Percentiles rank a stretch among this genome's conserved stretches.
phyloP scores from a whole-genome alignment of 208 protist species.

The Wallacemonas collosoma region DNA sequence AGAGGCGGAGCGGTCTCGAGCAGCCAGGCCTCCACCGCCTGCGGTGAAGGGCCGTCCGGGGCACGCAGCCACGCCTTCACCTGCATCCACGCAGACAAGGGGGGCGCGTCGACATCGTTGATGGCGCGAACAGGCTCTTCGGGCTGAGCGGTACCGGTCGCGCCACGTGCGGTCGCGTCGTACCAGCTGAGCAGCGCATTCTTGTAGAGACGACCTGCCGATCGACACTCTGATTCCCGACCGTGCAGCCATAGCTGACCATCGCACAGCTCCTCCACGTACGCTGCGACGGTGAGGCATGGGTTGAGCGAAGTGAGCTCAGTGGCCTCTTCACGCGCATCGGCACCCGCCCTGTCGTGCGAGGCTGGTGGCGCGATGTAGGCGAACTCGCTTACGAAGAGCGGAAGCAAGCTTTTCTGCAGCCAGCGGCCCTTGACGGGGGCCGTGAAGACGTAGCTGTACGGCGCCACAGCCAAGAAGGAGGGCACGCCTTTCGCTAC shows the following conservation, averaged over 20 bases:
- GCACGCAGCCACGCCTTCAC: conserved; percentile 14
- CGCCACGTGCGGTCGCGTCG: no score
- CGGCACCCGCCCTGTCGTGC: no score
- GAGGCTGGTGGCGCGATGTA: conserved; percentile 38
- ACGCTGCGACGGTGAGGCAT: conserved; percentile 53
- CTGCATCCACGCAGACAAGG: not conserved
- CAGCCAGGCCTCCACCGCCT: not conserved
- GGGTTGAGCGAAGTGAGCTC: conserved; percentile 32
- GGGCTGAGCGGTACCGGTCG: no score
- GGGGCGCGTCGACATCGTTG: no score
- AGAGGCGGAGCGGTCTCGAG: conserved; percentile 14
- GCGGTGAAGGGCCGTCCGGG: not conserved
- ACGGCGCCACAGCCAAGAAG: conserved; percentile 77
- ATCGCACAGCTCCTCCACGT: conserved; percentile 70
- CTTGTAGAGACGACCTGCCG: conserved; percentile 43
- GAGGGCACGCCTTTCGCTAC: not conserved
- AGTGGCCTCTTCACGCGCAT: conserved; percentile 1
- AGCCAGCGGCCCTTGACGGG: conserved; percentile 93
- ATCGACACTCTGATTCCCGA: conserved; percentile 71
- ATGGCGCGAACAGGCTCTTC: no score
- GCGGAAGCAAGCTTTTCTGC: conserved; percentile 66
- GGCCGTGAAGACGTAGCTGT: conserved; percentile 82
- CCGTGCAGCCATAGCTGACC: conserved; percentile 67
- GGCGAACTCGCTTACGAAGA: conserved; percentile 91
- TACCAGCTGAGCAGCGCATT: conserved; percentile 30